Conservation (phyloP, 2,329 filamentous ascomycete species). For the Simplicillium sp. region DNA sequence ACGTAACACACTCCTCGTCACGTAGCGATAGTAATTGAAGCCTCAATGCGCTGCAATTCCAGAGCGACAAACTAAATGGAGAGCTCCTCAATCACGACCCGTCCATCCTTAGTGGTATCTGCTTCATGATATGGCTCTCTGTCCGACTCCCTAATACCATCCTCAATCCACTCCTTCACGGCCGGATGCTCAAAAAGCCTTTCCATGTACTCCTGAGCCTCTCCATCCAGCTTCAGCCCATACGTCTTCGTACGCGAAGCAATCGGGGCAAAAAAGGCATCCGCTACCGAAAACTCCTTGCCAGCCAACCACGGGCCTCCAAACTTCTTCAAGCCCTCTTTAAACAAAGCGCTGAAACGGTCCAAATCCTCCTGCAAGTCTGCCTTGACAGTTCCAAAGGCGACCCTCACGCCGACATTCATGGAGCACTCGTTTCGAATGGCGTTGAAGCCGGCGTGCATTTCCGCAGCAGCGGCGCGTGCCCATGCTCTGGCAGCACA, state of each 20-base stretch:
- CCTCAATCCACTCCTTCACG: constrained; percentile 26
- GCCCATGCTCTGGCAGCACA: constrained; percentile 30
- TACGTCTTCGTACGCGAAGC: constrained; percentile 29
- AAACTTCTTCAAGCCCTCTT: constrained; percentile 25
- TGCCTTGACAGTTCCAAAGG: constrained; percentile 17
- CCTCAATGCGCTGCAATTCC: too few species aligned
- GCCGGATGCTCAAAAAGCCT: constrained; percentile 22
- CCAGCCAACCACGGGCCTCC: constrained; percentile 32
- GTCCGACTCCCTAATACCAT: constrained; percentile 24
- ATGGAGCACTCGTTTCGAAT: constrained; percentile 31
- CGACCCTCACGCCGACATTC: constrained; percentile 29
- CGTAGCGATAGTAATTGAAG: too few species aligned
- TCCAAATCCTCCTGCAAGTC: constrained; percentile 23
- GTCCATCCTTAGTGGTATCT: too few species aligned
- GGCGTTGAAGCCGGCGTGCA: constrained; percentile 33
- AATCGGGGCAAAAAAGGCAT: constrained; percentile 32
- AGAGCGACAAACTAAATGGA: too few species aligned
- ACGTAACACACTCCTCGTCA: too few species aligned
- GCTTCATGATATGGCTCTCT: constrained; percentile 26
- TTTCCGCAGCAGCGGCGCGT: constrained; percentile 32
- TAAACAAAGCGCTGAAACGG: constrained; percentile 25
- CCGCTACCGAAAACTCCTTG: constrained; percentile 23
- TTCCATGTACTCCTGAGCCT: constrained; percentile 22
- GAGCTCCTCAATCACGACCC: too few species aligned
- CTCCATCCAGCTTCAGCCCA: constrained; percentile 18